Base-by-base conservation (phyloP, 768 basidiomycete genomes). In the Wakefieldia striispora region DNA sequence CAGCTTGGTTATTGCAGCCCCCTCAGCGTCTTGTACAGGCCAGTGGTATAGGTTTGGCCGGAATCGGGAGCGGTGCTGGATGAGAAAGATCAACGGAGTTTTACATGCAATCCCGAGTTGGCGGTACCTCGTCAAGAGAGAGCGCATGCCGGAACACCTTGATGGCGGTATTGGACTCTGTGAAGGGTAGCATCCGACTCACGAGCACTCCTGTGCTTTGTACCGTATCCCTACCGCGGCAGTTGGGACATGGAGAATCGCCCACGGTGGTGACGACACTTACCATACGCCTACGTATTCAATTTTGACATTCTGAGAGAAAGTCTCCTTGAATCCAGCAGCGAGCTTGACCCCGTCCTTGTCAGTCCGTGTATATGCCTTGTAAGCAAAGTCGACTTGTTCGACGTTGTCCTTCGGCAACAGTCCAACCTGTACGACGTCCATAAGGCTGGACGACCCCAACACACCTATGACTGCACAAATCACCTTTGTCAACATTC, bases 221-320 rank as follows among this genome's bases (percentile, higher is more conserved):
- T 3, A 92, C 88, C 0, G 89, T 92, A 50, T 92, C 89, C 89
- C 88, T 79, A 46, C 34, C 6, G 33, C 8, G 17, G 36, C 16
- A 35, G 21, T 26, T 65, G 24, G 55, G 40, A 3, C 26, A 51
- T 36, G 27, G 19, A 37, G 11, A 42, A 13, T 16, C n/a, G 8
- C 14, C 16, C 20, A 36, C 4, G 4, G 33, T 33, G 23, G 43
- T 26, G 41, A 35, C 1, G 29, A 36, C 9, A 26, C 78, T 21
- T 56, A 87, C 88, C 88, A 91, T 40, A 88, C 82, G 1, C 90
- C 90, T 40, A 93, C 65, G 46, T 91, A 91, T 13, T 90, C 85
- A n/a, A 91, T 75, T 17, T 74, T 69, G 7, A 91, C 84, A n/a
- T 70, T 65, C 29, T 73, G 77, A 45, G 81, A 86, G 62, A 88